phyloP scores from a whole-genome alignment of 129 eudicot species.

The Heracleum sosnowskyi region DNA sequence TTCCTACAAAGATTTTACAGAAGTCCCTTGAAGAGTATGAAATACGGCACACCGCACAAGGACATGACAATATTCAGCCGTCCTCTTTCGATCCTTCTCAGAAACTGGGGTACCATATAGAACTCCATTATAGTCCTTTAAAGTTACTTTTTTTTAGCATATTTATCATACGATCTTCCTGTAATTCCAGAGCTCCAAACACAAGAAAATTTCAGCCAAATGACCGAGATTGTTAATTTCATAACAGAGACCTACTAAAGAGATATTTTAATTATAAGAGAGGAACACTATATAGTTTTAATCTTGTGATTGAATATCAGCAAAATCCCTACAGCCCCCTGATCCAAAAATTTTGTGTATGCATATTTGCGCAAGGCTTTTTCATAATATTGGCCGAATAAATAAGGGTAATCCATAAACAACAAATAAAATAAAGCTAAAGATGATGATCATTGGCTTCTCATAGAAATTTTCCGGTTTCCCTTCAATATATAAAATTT shows the following conservation, averaged over 20 bases:
- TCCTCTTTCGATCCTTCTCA: background rate
- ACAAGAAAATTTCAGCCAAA: background rate
- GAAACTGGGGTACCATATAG: background rate
- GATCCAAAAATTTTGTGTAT: background rate
- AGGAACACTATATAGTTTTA: background rate
- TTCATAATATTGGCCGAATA: background rate
- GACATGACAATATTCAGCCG: background rate
- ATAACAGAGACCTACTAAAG: background rate
- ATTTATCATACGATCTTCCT: background rate
- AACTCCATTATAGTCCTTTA: background rate
- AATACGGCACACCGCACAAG: background rate
- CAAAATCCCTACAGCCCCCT: background rate
- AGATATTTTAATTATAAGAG: background rate
- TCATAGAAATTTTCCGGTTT: background rate
- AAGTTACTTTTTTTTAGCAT: too few relatives aligned
- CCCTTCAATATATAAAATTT: background rate
- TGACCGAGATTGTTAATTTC: background rate
- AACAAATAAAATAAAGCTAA: background rate
- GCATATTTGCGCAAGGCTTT: background rate
- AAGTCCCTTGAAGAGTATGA: too few relatives aligned
- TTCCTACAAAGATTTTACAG: background rate
- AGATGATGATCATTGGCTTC: background rate
- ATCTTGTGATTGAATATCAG: background rate
- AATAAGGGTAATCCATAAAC: background rate
- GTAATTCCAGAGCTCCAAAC: background rate